Evolutionary conservation across 176 grass and related monocot genomes (phyloP), one percentile per base, ranked within the genome.

Genomic region (Thalia dealbata): DNA sequence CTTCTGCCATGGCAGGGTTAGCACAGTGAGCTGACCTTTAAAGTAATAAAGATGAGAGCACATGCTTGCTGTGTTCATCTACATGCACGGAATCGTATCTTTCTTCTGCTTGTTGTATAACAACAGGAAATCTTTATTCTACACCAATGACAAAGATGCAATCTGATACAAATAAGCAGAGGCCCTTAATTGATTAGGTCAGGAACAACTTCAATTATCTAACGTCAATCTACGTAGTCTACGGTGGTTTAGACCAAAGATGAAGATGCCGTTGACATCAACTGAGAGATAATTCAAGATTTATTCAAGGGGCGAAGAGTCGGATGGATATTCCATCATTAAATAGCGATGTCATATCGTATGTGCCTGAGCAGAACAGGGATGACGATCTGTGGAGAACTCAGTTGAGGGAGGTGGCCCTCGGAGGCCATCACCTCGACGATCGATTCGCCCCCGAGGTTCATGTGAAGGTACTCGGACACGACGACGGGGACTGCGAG

Each of bases 341-440:
- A 93, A 65, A 84, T 72, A 28, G 70, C 85, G 67, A 99, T 97
- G 62, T 97, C 89, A 65, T 79, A 79, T 58, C 80, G 81, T 41
- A 97, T 97, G 43, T 97, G 93, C 44, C 83, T 86, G 41, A 99
- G 81, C 44, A 99, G 81, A 71, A 91, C 95, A 52, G 95, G 95
- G 58, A 75, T 87, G 35, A 93, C 95, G 46, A 93, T 93, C 64
- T 99, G 90, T 16, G 95, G 95, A 16, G 85, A 93, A 81, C 95
- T 99, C 19, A 99, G 87, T 74, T 99, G 95, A 12, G 95, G 95
- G 0, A 99, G 89, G 73, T 99, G 95, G 22, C 95, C 95, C 85
- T 99, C 95, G 0, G 90, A 92, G 23, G 85, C 65, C 95, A 99
- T 93, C n/a, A 93, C 90, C 77, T 99, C 90, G 7, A 99, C 90